These are phyloP conservation scores for Fragaria vesca DNA, from an alignment of 306 rosid genomes.

Conservation along the genomic window DNA sequence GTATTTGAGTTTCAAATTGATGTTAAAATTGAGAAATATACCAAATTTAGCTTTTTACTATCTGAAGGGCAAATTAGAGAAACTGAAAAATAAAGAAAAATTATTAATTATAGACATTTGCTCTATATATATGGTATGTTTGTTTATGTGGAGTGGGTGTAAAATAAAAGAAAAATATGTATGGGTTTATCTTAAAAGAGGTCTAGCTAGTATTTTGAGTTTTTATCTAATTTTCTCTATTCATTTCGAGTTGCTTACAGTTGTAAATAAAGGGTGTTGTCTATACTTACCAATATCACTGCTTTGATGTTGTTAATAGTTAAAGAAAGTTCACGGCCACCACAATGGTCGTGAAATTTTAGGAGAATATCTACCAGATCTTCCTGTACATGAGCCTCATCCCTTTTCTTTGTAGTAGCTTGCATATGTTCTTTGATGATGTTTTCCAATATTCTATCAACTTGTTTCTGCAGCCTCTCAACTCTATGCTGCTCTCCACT, in stretches of 20 bases:
- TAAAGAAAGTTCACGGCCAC: not conserved
- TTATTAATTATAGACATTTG: too few species aligned
- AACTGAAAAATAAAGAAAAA: too few species aligned
- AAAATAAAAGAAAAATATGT: too few species aligned
- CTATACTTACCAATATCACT: not conserved
- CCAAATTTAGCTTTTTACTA: too few species aligned
- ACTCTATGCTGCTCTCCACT: slow-evolving; percentile 29
- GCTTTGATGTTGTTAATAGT: not conserved
- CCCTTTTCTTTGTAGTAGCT: not conserved
- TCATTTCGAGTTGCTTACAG: not conserved
- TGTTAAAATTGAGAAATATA: too few species aligned
- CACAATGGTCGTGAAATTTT: not conserved
- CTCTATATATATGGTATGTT: too few species aligned
- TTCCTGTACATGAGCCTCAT: not conserved
- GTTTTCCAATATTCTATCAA: slow-evolving; percentile 14
- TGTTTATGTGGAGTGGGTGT: too few species aligned
- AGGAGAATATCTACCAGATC: slow-evolving; percentile 21
- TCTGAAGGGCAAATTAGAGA: too few species aligned
- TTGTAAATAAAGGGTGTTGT: not conserved
- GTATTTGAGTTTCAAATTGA: too few species aligned
- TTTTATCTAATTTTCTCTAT: too few species aligned
- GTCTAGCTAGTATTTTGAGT: too few species aligned
- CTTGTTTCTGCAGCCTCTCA: slow-evolving; percentile 15
- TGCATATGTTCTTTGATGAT: slow-evolving; percentile 13
- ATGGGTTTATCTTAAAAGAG: too few species aligned